Base-by-base conservation (phyloP, 345 rosid genomes). In the Clausena lansium region DNA sequence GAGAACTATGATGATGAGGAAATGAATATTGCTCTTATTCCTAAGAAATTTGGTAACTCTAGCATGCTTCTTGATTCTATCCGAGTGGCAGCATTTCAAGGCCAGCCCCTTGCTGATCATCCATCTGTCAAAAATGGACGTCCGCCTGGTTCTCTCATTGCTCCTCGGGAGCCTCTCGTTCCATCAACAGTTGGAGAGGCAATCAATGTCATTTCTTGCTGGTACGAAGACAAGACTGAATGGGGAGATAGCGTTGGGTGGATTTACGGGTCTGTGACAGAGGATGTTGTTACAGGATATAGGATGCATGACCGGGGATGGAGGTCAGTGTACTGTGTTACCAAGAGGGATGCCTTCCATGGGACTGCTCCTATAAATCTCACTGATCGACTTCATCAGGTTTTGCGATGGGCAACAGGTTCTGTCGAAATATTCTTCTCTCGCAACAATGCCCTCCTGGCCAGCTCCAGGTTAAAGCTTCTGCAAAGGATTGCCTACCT, bases 381-480 rank as follows among this genome's bases (percentile, higher is more conserved):
- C 38, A 92, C 98, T 0, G 97, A 94, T 66, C 64, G 98, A 60
- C 94, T 94, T 67, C 97, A 92, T 64, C 97, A 94, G 80, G 97
- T 92, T 74, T 93, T 92, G 67, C 83, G 95, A 10, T 92, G 97
- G 98, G 98, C 97, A 0, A 94, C 95, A 0, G 98, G 97, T 20
- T 94, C 97, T 1, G 97, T 94, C 0, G 98, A 94, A 88, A 94
- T 94, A 66, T 92, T 94, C 81, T 94, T 94, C 89, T 92, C 98
- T 0, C 81, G 91, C 22, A 94, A 94, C 91, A 94, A 94, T 61
- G 94, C 94, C 13, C 60, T 89, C 24, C 70, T 94, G 0, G 95
- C 86, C 4, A 86, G 95, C 77, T 65, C 80, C n/a, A 85, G 85
- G 65, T 80, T 94, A 55, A 88, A 87, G 81, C 14, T 92, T 66